phyloP scores from a whole-genome alignment of 2,329 filamentous ascomycete species.

The Aspergillus ustus region DNA sequence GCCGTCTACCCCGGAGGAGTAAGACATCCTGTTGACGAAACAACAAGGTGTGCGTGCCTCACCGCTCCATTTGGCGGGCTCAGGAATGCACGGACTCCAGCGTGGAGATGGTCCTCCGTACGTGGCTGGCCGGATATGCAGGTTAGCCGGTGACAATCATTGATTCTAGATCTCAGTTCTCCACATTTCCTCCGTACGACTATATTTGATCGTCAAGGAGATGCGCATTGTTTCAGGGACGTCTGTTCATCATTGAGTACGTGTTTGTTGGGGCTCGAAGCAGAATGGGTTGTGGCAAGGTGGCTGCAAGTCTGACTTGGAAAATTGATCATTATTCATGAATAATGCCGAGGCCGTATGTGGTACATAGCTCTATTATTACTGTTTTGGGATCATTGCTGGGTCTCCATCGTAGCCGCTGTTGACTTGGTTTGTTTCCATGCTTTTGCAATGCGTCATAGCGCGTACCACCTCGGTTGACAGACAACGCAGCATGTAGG shows the following conservation, averaged over 20 bases:
- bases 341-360: not conserved
- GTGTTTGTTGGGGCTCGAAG: not conserved
- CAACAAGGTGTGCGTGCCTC: not conserved
- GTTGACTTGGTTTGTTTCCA: not conserved
- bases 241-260: not conserved
- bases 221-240: slow-evolving; percentile 8
- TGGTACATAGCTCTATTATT: not conserved
- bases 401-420: not conserved
- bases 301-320: not conserved
- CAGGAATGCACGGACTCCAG: slow-evolving; percentile 8
- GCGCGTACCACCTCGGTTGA: not conserved
- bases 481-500: not conserved
- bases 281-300: not conserved
- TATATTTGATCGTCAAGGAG: not conserved
- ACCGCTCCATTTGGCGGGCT: slow-evolving; percentile 3
- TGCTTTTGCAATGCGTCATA: slow-evolving; percentile 5
- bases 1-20: not conserved
- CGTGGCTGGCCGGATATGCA: slow-evolving; percentile 13
- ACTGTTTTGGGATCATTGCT: not conserved
- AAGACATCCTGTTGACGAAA: not conserved
- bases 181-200: not conserved
- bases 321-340: slow-evolving; percentile 1
- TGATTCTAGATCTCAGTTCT: slow-evolving; percentile 13
- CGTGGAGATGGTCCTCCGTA: not conserved
- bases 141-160: slow-evolving; percentile 17